These are phyloP conservation scores for Leucocoprinus birnbaumii DNA, from an alignment of 768 basidiomycete species.

Conservation along the genomic window DNA sequence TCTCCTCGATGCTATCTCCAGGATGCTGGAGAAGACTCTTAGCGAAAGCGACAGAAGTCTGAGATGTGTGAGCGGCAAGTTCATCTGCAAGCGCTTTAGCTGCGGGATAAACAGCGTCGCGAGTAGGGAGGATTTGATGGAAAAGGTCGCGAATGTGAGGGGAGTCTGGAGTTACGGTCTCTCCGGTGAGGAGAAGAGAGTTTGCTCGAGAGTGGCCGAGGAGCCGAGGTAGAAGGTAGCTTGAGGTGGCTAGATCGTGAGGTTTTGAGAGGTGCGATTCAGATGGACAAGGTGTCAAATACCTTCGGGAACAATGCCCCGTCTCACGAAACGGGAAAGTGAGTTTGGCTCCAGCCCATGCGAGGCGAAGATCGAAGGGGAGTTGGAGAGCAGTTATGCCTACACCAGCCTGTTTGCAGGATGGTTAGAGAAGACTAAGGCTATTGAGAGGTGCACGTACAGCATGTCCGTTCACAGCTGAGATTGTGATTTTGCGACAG, in stretches of 20 bases:
- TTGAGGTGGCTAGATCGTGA: slow-evolving; percentile 20
- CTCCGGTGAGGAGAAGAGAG: slow-evolving; percentile 48
- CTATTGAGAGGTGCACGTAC: slow-evolving; percentile 22
- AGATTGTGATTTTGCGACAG: slow-evolving; percentile 55
- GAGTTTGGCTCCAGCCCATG: slow-evolving; percentile 47
- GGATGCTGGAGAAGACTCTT: slow-evolving; percentile 52
- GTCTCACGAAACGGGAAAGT: slow-evolving; percentile 47
- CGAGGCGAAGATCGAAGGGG: slow-evolving; percentile 51
- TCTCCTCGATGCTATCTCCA: slow-evolving; percentile 47
- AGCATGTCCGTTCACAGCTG: slow-evolving; percentile 49
- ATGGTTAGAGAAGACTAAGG: neutral
- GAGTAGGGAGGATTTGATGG: slow-evolving; percentile 41
- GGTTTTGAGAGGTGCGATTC: neutral
- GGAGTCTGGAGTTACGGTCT: slow-evolving; percentile 40
- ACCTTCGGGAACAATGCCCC: slow-evolving; percentile 54
- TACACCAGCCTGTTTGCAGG: slow-evolving; percentile 35
- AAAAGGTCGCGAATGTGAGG: slow-evolving; percentile 42
- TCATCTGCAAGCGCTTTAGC: slow-evolving; percentile 51
- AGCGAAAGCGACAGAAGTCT: slow-evolving; percentile 46
- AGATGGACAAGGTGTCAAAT: neutral
- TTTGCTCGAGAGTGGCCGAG: slow-evolving; percentile 49
- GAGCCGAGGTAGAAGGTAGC: slow-evolving; percentile 52
- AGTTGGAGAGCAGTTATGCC: slow-evolving; percentile 48
- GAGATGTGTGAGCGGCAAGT: slow-evolving; percentile 47
- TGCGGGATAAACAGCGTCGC: slow-evolving; percentile 50